phyloP scores from a whole-genome alignment of 179 eudicot genomes.

The Vitellaria paradoxa region DNA sequence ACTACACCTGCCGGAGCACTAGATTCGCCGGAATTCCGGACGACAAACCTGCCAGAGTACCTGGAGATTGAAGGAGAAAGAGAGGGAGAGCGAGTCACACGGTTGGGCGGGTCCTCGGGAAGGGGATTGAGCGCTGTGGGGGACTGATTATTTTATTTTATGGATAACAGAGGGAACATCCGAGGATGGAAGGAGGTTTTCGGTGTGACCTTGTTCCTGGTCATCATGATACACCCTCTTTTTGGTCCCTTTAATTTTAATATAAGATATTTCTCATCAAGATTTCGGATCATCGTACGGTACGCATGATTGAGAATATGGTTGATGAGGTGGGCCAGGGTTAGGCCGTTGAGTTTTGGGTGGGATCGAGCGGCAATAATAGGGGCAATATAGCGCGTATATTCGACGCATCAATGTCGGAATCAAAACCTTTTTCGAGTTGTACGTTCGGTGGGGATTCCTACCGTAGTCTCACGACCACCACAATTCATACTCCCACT shows the following conservation, averaged over 20 bases:
- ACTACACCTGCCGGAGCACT: conserved; percentile 13
- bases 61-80: neutral
- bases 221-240: neutral
- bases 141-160: neutral
- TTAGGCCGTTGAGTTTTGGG: too few relatives aligned
- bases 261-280: neutral
- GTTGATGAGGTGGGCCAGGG: neutral
- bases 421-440: too few relatives aligned
- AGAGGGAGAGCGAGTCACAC: neutral
- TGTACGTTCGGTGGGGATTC: too few relatives aligned
- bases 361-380: too few relatives aligned
- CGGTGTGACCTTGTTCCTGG: neutral
- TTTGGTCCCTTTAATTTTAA: neutral
- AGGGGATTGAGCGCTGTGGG: neutral
- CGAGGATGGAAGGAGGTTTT: neutral
- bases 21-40: conserved; percentile 15
- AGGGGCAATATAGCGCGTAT: too few relatives aligned
- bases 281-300: neutral
- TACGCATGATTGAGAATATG: too few relatives aligned
- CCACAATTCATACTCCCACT: too few relatives aligned
- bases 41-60: neutral
- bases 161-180: neutral
- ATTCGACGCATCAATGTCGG: too few relatives aligned
- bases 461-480: too few relatives aligned
- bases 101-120: neutral